These are phyloP conservation scores for Acanthamoeba royreba DNA, from an alignment of 208 protist species.

Conservation along the genomic window DNA sequence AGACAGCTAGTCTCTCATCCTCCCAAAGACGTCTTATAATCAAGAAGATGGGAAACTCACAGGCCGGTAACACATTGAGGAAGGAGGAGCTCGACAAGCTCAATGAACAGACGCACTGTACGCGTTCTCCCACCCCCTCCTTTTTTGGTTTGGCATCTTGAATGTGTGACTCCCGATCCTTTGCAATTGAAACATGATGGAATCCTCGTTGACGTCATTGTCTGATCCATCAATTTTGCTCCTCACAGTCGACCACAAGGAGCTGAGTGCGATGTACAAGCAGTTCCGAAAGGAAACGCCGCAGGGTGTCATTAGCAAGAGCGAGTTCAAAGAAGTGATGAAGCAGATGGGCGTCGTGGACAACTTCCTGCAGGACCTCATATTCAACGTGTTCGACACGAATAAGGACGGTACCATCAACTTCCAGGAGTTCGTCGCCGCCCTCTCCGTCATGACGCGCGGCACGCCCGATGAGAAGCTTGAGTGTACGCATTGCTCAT, in stretches of 20 bases:
- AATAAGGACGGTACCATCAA: slow-evolving; percentile 67
- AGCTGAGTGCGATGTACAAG: slow-evolving; percentile 64
- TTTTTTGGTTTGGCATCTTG: no score
- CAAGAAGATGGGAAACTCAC: slow-evolving; percentile 39
- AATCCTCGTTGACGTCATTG: no score
- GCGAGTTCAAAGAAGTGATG: slow-evolving; percentile 65
- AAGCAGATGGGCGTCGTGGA: slow-evolving; percentile 25
- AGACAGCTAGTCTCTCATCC: no score
- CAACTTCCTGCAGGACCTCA: not conserved
- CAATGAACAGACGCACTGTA: slow-evolving; percentile 1
- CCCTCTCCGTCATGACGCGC: slow-evolving; percentile 66
- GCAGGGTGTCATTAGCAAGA: slow-evolving; percentile 46
- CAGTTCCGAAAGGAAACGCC: slow-evolving; percentile 65
- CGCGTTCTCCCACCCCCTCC: no score
- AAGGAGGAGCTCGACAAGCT: slow-evolving; percentile 31
- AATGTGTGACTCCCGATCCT: no score
- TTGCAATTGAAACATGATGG: no score
- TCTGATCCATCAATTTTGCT: no score
- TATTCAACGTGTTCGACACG: slow-evolving; percentile 70
- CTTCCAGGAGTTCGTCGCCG: slow-evolving; percentile 67
- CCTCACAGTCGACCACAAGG: slow-evolving; percentile 28
- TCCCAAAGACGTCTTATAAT: no score
- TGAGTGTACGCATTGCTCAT: slow-evolving; percentile 60
- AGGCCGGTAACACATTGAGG: not conserved
- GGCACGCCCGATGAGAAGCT: slow-evolving; percentile 70